Base-by-base conservation (phyloP, 805 yeast genomes). In the Cyberlindnera xishuangbannaensis region DNA sequence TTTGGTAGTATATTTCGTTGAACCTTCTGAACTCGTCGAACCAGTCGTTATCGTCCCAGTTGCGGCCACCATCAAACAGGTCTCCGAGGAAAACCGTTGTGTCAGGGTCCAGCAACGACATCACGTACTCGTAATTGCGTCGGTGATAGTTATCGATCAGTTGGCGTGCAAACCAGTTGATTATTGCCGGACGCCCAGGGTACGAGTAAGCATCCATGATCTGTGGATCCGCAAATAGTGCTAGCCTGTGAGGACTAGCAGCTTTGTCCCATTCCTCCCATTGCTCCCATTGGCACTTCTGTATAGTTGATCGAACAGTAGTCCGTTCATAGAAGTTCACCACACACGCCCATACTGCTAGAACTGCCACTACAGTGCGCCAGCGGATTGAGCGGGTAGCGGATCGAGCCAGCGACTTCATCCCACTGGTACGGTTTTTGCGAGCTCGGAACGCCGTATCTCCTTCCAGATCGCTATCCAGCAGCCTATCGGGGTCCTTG, bases 51-150 rank as follows among this genome's bases (percentile, higher is more conserved):
- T 73, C 76, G 25, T 71, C 73, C 90, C 95, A 87, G 34, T 79
- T 80, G 37, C 98, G 67, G 0, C 97, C 97, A 10, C 97, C 97
- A 59, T 92, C 98, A 53, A 90, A 83, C 46, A 90, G 58, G 55
- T 92, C 98, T 3, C 98, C 98, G 18, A 92, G 60, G 53, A 86
- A 90, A 5, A 90, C 58, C 5, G 77, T 75, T 2, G 82, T 64
- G 48, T 87, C 82, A 0, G 97, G 96, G 22, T 75, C 73, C 33
- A 92, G 65, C 3, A 59, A 43, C 7, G 59, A 43, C 41, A 81
- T 80, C 25, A 80, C 58, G 39, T 64, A 63, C 46, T 72, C 69
- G 69, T 84, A 76, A 55, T 90, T 87, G 34, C 87, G 68, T 42
- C 73, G 78, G 46, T 86, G 78, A 50, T 85, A 88, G 44, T 82